Evolutionary conservation across 2,329 filamentous ascomycete species (phyloP).

Genomic region (Fusarium sp.): DNA sequence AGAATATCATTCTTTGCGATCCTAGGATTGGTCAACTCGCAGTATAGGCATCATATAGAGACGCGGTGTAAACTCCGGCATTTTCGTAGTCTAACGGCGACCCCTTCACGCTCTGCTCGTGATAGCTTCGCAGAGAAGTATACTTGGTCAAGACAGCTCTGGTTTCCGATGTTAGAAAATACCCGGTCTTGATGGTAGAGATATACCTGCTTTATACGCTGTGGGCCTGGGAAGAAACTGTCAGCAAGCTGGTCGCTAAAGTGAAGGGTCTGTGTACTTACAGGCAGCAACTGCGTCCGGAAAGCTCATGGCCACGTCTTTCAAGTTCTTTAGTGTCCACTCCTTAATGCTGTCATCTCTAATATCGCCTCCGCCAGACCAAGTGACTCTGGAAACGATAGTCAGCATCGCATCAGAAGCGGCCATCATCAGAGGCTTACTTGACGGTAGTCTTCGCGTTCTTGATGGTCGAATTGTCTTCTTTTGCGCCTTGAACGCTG

Average conservation of each 20-base stretch:
- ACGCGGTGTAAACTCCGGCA: neutral
- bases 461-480: neutral
- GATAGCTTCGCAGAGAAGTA: slow-evolving; percentile 12
- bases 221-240: neutral
- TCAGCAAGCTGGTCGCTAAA: neutral
- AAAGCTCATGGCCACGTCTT: neutral
- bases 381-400: neutral
- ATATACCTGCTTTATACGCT: neutral
- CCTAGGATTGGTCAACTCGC: neutral
- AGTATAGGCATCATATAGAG: neutral
- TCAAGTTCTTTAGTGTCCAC: neutral
- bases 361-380: neutral
- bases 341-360: neutral
- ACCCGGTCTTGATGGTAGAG: neutral
- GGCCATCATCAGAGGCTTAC: neutral
- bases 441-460: neutral
- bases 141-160: slow-evolving; percentile 20
- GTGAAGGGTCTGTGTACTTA: neutral
- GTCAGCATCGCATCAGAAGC: too few species aligned
- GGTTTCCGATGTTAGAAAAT: neutral
- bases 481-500: neutral
- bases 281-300: neutral
- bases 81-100: slow-evolving; percentile 3
- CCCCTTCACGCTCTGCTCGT: neutral
- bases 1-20: neutral